These are phyloP conservation scores for Lathyrus aphaca DNA, from an alignment of 306 rosid genomes.

Conservation along the genomic window DNA sequence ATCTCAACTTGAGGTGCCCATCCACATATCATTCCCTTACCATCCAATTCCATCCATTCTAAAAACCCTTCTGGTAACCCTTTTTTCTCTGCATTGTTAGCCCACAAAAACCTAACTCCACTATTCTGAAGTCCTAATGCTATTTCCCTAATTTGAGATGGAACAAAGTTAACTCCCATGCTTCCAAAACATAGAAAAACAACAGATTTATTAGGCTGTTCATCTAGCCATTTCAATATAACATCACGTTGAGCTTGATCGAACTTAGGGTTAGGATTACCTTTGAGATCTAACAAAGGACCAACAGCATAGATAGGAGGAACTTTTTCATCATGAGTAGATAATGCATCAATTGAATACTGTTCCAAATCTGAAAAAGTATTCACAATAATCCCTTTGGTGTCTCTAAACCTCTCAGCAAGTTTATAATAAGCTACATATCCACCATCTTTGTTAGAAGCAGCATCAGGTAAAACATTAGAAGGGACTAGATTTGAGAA, in stretches of 20 bases:
- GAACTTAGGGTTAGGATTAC: conserved; percentile 36
- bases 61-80: conserved; percentile 62
- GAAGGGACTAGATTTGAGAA: conserved; percentile 44
- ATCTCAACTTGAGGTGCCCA: conserved; percentile 71
- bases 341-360: conserved; percentile 39
- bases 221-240: conserved; percentile 61
- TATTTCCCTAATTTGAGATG: conserved; percentile 60
- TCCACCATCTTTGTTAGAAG: conserved; percentile 51
- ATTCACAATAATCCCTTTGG: conserved; percentile 61
- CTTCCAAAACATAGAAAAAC: conserved; percentile 75
- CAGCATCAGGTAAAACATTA: conserved; percentile 47
- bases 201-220: conserved; percentile 52
- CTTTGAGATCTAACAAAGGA: conserved; percentile 52
- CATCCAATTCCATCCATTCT: conserved; percentile 49
- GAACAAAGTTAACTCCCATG: conserved; percentile 49
- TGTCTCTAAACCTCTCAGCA: conserved; percentile 50
- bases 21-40: conserved; percentile 57
- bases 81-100: conserved; percentile 25
- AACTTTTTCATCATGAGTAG: conserved; percentile 29
- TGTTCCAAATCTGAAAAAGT: conserved; percentile 54
- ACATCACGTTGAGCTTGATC: conserved; percentile 45
- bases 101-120: conserved; percentile 66
- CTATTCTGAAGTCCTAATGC: conserved; percentile 54
- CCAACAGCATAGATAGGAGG: conserved; percentile 67
- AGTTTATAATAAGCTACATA: conserved; percentile 45